Evolutionary conservation across 2,329 filamentous ascomycete species (phyloP).

Genomic region (Didymella arachidicola): DNA sequence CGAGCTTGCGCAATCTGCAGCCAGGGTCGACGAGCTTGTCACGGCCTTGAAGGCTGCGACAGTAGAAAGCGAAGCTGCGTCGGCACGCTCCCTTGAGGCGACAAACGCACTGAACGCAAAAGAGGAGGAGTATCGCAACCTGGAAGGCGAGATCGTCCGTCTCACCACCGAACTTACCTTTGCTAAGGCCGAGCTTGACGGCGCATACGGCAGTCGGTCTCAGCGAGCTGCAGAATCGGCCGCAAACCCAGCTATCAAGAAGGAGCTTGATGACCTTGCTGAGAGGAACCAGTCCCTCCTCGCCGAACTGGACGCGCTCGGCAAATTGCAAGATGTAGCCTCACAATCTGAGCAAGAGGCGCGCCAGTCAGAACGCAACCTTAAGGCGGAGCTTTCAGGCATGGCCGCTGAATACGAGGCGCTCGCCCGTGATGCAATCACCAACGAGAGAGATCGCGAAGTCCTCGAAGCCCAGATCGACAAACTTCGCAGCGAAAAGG

Average conservation of each 20-base stretch:
- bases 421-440: conserved; percentile 73
- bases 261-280: conserved; percentile 65
- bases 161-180: conserved; percentile 85
- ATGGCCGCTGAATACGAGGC: conserved; percentile 75
- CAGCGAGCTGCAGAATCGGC: conserved; percentile 73
- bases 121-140: conserved; percentile 46
- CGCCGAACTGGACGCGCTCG: conserved; percentile 55
- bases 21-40: conserved; percentile 41
- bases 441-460: conserved; percentile 75
- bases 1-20: conserved; percentile 45
- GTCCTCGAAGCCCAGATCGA: conserved; percentile 70
- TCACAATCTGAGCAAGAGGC: conserved; percentile 48
- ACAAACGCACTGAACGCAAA: conserved; percentile 43
- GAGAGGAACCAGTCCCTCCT: conserved; percentile 54
- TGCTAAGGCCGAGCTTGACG: conserved; percentile 87
- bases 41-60: conserved; percentile 38
- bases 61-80: conserved; percentile 43
- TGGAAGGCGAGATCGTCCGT: conserved; percentile 70
- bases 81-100: conserved; percentile 40
- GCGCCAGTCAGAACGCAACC: conserved; percentile 52
- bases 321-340: conserved; percentile 48
- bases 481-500: conserved; percentile 68
- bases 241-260: conserved; percentile 63
- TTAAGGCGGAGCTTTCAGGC: conserved; percentile 71
- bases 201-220: conserved; percentile 83